Evolutionary conservation across 2,329 filamentous ascomycete genomes (phyloP), one percentile per base, ranked within the genome.

Genomic region (Calonectria naviculata): DNA sequence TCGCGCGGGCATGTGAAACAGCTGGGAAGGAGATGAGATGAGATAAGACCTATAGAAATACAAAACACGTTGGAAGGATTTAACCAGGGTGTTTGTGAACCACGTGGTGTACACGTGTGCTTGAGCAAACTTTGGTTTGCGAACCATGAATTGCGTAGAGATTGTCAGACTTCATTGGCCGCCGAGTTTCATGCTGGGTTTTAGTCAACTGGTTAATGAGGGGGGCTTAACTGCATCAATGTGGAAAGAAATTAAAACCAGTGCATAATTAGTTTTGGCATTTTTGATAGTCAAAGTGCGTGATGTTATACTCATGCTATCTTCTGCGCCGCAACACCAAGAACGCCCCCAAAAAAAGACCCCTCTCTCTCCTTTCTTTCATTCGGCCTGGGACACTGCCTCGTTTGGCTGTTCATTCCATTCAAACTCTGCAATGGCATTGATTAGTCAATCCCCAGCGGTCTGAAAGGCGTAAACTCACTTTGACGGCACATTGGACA

Each of bases 401-500:
- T 83, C 82, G 44, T 83, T 81, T 38, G 74, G 63, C 68, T 84
- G 82, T 29, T 84, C 82, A 28, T 75, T 78, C 84, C 84, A 85
- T 75, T 85, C 84, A 67, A 85, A 85, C 31, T 81, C 84, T 85
- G 64, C 13, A 28, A 65, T 31, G 31, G 74, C 36, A 65, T 76
- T 36, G 71, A 66, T 65, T 38, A 58, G 64, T 34, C 15, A 52
- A 31, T 26, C 54, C 34, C 46, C 28, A 26, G 15, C 9, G 28
- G 52, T n/a, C 4, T 13, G 42, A 13, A 54, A 26, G 19, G 5
- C 44, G 56, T 31, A 58, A 34, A 79, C 87, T 78, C 89, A 97
- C 95, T 95, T 84, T 98, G 97, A 76, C 97, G 91, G 81, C 97
- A 99, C 97, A 99, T 98, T 31, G 97, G 97, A 82, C 97, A 99